Base-by-base conservation (phyloP, 2,329 filamentous ascomycete genomes). In the Emericellopsis cladophorae region DNA sequence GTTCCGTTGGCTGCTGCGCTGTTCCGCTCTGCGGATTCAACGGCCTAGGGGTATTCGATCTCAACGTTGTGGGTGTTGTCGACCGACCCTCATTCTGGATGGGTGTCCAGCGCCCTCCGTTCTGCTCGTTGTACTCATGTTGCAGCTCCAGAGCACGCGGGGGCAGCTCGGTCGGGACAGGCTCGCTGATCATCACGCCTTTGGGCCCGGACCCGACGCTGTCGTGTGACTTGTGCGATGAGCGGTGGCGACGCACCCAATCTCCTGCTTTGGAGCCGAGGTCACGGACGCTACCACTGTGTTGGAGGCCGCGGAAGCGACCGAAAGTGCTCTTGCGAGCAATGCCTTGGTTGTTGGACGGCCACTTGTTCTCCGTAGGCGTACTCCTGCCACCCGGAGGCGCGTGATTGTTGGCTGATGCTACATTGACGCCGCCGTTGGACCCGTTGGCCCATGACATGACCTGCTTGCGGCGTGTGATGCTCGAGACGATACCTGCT, bases 231-330 rank as follows among this genome's bases (percentile, higher is more conserved):
- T 31, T 37, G 11, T 39, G 37, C 16, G 42, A 31, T 40, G 39
- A 46, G 8, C 43, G 32, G 18, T 41, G 54, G n/a, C 46, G 45
- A 12, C 51, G 49, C 22, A 52, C 49, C 54, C 57, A 57, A 18
- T 46, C 49, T n/a, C 50, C 40, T 0, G 52, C 47, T 39, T 49
- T 54, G 40, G 49, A 40, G 39, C 49, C 49, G 1, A 58, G 42
- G 22, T 49, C 50, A 1, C 49, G 46, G 40, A 55, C 42, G 26
- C 51, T 53, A 4, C 41, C 40, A 8, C 34, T 10, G 14, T 40
- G 24, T n/a, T 21, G 26, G 16, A 40, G 31, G 31, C 26, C 26
- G 15, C 38, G 38, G 22, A 40, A 14, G 10, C n/a, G 32, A 15
- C 38, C 38, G 7, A 40, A 3, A 11, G 34, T 16, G 34, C 14